These are phyloP conservation scores for Zasmidium cellare DNA, from an alignment of 2,329 filamentous ascomycete species.

Conservation along the genomic window DNA sequence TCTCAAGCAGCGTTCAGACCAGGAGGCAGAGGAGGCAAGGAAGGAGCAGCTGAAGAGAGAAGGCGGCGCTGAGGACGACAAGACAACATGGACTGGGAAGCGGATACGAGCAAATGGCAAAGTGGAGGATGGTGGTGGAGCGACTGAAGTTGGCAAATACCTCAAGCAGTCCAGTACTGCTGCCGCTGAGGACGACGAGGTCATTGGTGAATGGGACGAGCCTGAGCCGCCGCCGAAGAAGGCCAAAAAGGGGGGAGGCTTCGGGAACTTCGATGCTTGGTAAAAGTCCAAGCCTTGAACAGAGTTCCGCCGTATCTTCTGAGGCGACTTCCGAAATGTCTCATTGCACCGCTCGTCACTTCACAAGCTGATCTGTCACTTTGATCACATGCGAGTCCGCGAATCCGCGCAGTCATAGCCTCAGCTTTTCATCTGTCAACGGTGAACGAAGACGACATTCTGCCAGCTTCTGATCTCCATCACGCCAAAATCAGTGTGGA, in stretches of 20 bases:
- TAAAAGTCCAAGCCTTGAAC: constrained; percentile 41
- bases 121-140: constrained; percentile 42
- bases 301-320: no score
- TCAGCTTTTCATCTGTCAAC: no score
- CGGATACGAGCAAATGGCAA: constrained; percentile 70
- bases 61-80: constrained; percentile 82
- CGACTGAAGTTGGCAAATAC: constrained; percentile 73
- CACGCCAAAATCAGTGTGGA: no score
- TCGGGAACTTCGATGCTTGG: constrained; percentile 95
- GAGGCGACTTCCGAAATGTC: no score
- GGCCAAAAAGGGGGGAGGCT: constrained; percentile 62
- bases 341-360: background rate
- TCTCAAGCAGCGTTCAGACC: constrained; percentile 60
- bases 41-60: constrained; percentile 62
- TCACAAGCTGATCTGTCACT: background rate
- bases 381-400: no score
- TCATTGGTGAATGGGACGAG: constrained; percentile 63
- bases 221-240: constrained; percentile 75
- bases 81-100: constrained; percentile 95
- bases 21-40: constrained; percentile 61
- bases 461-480: no score
- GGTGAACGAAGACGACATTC: no score
- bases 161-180: constrained; percentile 58
- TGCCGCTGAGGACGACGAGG: constrained; percentile 54
- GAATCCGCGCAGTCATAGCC: no score